These are phyloP conservation scores for Carex sylvatica DNA, from an alignment of 202 grass and related monocot species.

Conservation along the genomic window DNA sequence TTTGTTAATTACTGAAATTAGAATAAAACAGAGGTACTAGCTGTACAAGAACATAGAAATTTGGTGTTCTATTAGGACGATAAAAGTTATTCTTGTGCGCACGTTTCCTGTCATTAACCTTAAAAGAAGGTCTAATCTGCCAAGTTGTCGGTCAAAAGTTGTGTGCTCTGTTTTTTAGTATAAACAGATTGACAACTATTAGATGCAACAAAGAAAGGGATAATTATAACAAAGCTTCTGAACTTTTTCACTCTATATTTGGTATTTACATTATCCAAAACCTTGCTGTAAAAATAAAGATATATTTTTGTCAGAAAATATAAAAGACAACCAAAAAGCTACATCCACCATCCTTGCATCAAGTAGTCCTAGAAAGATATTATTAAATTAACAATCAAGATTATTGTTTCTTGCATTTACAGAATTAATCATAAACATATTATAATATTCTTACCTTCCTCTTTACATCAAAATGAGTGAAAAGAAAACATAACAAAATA, in stretches of 20 bases:
- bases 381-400: background rate
- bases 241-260: background rate
- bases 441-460: background rate
- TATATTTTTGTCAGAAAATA: background rate
- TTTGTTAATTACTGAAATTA: background rate
- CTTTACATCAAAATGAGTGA: background rate
- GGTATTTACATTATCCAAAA: background rate
- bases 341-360: background rate
- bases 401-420: background rate
- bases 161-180: background rate
- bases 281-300: background rate
- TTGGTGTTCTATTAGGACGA: background rate
- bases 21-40: background rate
- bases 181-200: background rate
- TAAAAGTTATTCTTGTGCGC: background rate
- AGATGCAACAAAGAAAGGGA: background rate
- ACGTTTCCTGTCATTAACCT: conserved; percentile 7
- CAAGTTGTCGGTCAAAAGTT: background rate
- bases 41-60: background rate
- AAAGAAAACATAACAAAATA: background rate
- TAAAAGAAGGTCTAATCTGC: background rate
- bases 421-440: background rate
- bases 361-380: background rate
- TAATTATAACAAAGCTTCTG: background rate
- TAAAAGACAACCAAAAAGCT: background rate